A percentile compares a stretch with the other conserved stretches of the same genome.
Conservation (phyloP, 2,329 filamentous ascomycete species). For the Aureobasidium sp. region DNA sequence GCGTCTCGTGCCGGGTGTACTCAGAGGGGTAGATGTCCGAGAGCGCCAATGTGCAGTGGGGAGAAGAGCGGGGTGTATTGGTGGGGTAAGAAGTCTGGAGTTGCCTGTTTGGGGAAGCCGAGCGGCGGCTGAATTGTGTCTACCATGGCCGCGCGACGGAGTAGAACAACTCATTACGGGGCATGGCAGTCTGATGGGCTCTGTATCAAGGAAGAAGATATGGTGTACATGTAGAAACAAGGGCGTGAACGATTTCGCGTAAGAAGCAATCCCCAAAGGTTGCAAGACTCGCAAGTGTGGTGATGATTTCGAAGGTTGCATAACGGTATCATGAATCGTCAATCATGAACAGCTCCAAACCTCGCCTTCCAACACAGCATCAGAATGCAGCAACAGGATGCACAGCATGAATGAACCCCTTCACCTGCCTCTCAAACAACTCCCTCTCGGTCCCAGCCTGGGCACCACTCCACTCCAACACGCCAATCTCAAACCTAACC, state of each 20-base stretch:
- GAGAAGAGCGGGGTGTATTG: constrained; percentile 3
- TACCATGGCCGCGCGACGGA: neutral
- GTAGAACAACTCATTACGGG: neutral
- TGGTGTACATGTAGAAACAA: no score
- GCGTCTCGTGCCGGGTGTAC: neutral
- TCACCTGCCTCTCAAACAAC: neutral
- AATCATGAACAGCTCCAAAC: neutral
- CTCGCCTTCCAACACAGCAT: neutral
- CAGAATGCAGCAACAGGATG: neutral
- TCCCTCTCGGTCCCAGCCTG: neutral
- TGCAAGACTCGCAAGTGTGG: neutral
- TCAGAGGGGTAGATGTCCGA: neutral
- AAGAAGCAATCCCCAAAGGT: no score
- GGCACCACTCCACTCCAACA: constrained; percentile 8
- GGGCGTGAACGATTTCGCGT: no score
- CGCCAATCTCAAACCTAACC: constrained; percentile 21
- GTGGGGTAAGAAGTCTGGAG: neutral
- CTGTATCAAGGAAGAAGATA: no score
- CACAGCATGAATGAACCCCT: neutral
- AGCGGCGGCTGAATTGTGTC: neutral
- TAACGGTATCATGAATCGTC: neutral
- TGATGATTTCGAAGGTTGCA: neutral
- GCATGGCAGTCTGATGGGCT: no score
- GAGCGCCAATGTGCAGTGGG: neutral
- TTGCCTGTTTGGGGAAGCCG: neutral